A percentile compares a stretch with the other conserved stretches of the same genome.
Conservation (phyloP, 768 basidiomycete species). For the Calocera viscosa region DNA sequence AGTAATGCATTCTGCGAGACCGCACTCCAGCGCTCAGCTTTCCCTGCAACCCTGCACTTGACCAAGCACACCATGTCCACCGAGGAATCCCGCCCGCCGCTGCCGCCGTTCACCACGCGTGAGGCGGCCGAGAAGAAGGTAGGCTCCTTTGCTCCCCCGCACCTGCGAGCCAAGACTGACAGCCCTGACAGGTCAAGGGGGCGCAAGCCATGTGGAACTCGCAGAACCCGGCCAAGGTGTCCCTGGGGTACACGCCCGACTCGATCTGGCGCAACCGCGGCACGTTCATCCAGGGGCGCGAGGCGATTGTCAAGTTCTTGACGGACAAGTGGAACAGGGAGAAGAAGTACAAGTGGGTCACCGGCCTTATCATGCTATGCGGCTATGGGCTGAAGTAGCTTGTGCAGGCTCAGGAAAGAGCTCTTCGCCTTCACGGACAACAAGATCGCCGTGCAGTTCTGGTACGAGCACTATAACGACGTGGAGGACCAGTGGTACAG, state of each 20-base stretch:
- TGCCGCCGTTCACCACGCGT: slow-evolving; percentile 15
- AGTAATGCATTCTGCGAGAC: too few species aligned
- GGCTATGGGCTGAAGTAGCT: background rate
- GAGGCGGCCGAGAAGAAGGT: slow-evolving; percentile 23
- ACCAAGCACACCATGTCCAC: background rate
- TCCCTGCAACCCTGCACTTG: background rate
- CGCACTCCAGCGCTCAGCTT: too few species aligned
- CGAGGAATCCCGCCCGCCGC: background rate
- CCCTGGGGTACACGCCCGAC: slow-evolving; percentile 40
- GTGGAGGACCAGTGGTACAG: slow-evolving; percentile 33
- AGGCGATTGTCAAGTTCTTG: slow-evolving; percentile 37
- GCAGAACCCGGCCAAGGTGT: slow-evolving; percentile 16
- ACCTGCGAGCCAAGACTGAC: slow-evolving; percentile 10
- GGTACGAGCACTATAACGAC: slow-evolving; percentile 36
- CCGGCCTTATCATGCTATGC: background rate
- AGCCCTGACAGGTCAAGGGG: slow-evolving; percentile 30
- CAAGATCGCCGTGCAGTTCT: slow-evolving; percentile 43
- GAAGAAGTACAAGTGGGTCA: slow-evolving; percentile 32
- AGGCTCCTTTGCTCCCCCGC: background rate
- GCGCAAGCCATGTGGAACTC: slow-evolving; percentile 45
- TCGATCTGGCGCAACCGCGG: slow-evolving; percentile 47
- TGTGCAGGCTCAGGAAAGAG: slow-evolving; percentile 34
- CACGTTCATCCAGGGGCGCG: slow-evolving; percentile 35
- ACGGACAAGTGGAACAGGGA: slow-evolving; percentile 43
- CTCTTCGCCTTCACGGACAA: slow-evolving; percentile 43